Conservation (phyloP, 441 rosid genomes). For the Hypseocharis bilobata region DNA sequence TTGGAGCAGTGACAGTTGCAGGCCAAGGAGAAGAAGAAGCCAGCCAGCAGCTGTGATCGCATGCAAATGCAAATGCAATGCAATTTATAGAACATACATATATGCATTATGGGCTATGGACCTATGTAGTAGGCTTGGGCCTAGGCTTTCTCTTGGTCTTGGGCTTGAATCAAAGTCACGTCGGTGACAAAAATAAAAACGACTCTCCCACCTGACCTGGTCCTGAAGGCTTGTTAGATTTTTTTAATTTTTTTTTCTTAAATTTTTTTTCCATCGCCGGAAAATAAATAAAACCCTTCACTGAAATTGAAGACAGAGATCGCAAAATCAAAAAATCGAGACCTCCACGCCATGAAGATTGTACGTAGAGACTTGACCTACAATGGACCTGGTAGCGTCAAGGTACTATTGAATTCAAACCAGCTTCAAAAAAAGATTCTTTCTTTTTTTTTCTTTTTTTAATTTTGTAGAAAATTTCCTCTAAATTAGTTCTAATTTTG, state of each 20-base stretch:
- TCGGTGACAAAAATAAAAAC: too few species aligned
- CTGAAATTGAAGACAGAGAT: background rate
- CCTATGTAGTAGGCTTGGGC: too few species aligned
- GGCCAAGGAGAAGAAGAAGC: background rate
- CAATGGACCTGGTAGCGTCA: slow-evolving; percentile 78
- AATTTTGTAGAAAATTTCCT: background rate
- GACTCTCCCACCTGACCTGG: too few species aligned
- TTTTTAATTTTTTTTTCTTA: too few species aligned
- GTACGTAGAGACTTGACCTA: slow-evolving; percentile 40
- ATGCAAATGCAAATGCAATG: too few species aligned
- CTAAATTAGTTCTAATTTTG: background rate
- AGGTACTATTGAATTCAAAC: slow-evolving; percentile 32
- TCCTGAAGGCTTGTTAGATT: too few species aligned
- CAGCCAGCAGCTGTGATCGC: slow-evolving; percentile 2
- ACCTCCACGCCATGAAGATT: slow-evolving; percentile 43
- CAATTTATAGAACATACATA: too few species aligned
- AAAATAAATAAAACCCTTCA: background rate
- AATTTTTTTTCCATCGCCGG: too few species aligned
- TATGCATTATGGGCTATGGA: too few species aligned
- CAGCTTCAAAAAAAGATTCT: background rate
- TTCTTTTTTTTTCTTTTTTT: background rate
- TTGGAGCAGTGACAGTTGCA: slow-evolving; percentile 7
- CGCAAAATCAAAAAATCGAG: background rate
- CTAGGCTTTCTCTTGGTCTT: too few species aligned
- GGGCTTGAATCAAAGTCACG: too few species aligned